These are phyloP conservation scores for Scheffersomyces stipitis DNA, from an alignment of 805 yeast genomes.

Conservation along the genomic window DNA sequence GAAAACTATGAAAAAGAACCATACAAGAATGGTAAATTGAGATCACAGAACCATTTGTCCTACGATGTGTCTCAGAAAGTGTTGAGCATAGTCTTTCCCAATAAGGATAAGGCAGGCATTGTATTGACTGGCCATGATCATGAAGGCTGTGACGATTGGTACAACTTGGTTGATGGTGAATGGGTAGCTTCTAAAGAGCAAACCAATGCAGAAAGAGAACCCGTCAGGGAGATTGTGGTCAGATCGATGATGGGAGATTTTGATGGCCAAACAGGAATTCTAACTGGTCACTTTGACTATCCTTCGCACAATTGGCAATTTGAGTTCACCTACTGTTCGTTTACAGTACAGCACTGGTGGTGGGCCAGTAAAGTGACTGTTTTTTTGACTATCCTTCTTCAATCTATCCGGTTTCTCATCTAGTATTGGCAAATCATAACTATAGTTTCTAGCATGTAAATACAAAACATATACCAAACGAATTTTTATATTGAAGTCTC, in stretches of 20 bases:
- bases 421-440: too few species aligned
- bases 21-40: slow-evolving; percentile 65
- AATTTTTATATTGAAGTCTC: slow-evolving; percentile 2
- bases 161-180: slow-evolving; percentile 43
- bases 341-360: slow-evolving; percentile 90
- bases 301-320: slow-evolving; percentile 56
- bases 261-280: slow-evolving; percentile 82
- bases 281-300: slow-evolving; percentile 67
- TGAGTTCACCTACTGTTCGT: slow-evolving; percentile 72
- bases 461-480: not conserved
- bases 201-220: slow-evolving; percentile 21
- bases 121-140: slow-evolving; percentile 95
- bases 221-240: slow-evolving; percentile 77
- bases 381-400: slow-evolving; percentile 31
- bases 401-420: slow-evolving; percentile 15
- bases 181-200: slow-evolving; percentile 61
- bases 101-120: slow-evolving; percentile 64
- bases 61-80: slow-evolving; percentile 65
- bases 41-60: slow-evolving; percentile 85
- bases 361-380: slow-evolving; percentile 73
- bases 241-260: slow-evolving; percentile 96
- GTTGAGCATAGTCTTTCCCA: slow-evolving; percentile 68
- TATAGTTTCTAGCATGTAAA: too few species aligned
- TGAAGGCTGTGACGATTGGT: slow-evolving; percentile 81
- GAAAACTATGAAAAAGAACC: slow-evolving; percentile 57